Percentiles rank a stretch among this genome's conserved stretches.
Conservation (phyloP, 257 asterid genomes). For the Craterostigma plantagineum region DNA sequence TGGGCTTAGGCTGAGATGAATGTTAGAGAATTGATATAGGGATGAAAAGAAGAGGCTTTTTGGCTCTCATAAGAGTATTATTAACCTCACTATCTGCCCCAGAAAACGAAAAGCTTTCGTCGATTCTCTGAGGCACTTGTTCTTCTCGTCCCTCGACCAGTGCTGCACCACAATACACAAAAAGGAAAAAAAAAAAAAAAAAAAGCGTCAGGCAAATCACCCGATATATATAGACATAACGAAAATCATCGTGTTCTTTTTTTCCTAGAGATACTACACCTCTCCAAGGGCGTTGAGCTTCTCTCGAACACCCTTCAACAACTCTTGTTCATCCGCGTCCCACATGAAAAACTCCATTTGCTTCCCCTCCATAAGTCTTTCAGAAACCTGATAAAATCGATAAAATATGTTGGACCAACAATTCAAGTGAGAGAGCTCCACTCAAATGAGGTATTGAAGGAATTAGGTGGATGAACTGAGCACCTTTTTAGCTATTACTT, state of each 20-base stretch:
- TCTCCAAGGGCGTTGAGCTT: slow-evolving; percentile 71
- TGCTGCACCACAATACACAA: slow-evolving; percentile 27
- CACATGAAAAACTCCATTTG: slow-evolving; percentile 55
- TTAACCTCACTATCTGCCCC: slow-evolving; percentile 76
- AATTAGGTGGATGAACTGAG: background rate
- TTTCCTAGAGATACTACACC: slow-evolving; percentile 15
- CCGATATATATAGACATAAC: background rate
- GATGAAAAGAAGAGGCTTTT: too few species aligned
- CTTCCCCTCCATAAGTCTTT: slow-evolving; percentile 38
- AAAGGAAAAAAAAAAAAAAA: background rate
- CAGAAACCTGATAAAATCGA: slow-evolving; percentile 58
- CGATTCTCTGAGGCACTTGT: slow-evolving; percentile 62
- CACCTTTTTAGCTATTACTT: slow-evolving; percentile 74
- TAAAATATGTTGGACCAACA: slow-evolving; percentile 8
- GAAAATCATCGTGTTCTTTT: background rate
- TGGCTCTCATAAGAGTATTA: slow-evolving; percentile 16
- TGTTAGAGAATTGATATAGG: too few species aligned
- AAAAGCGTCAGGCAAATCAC: background rate
- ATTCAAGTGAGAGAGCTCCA: too few species aligned
- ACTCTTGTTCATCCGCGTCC: slow-evolving; percentile 60
- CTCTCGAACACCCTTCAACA: slow-evolving; percentile 53
- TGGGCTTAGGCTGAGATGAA: too few species aligned
- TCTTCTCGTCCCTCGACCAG: slow-evolving; percentile 78
- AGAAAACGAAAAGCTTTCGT: slow-evolving; percentile 70
- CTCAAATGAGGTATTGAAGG: background rate